Evolutionary conservation across 2,329 filamentous ascomycete genomes (phyloP).

Genomic region (Neurospora sp.): DNA sequence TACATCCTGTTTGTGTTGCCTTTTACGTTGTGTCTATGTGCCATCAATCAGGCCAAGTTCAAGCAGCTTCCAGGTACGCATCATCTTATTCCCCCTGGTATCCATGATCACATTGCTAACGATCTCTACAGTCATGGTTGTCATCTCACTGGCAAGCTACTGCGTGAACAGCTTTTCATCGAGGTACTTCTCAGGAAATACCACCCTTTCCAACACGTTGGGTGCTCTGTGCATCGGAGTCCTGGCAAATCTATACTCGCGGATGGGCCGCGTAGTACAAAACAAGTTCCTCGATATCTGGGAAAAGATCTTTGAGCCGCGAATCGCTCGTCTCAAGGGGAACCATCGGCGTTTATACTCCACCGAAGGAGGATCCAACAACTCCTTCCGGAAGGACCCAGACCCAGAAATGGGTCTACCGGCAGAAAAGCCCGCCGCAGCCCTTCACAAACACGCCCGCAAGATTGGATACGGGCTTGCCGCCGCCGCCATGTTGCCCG

Average conservation of each 20-base stretch:
- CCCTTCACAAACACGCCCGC: constrained; percentile 24
- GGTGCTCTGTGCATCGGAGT: constrained; percentile 69
- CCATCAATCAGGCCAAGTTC: constrained; percentile 40
- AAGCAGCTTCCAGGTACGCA: constrained; percentile 47
- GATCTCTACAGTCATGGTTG: constrained; percentile 53
- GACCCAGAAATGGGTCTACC: constrained; percentile 14
- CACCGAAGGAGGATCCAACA: constrained; percentile 1
- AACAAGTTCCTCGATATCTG: constrained; percentile 45
- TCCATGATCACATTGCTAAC: background rate
- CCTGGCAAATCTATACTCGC: constrained; percentile 68
- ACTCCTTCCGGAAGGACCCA: constrained; percentile 6
- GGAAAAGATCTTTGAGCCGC: constrained; percentile 36
- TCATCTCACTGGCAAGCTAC: constrained; percentile 65
- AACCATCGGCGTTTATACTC: constrained; percentile 16
- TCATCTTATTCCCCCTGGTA: background rate
- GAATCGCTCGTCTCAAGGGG: constrained; percentile 22
- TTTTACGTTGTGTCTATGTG: constrained; percentile 48
- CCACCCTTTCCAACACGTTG: constrained; percentile 67
- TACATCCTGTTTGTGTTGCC: constrained; percentile 50
- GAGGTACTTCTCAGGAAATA: constrained; percentile 55
- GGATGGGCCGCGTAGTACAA: constrained; percentile 49
- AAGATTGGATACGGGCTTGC: constrained; percentile 64
- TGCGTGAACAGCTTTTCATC: constrained; percentile 65
- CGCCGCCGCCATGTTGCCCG: constrained; percentile 75
- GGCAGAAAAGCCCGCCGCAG: constrained; percentile 12